phyloP scores from a whole-genome alignment of 805 yeast species.

The Kazachstania bromeliacearum region DNA sequence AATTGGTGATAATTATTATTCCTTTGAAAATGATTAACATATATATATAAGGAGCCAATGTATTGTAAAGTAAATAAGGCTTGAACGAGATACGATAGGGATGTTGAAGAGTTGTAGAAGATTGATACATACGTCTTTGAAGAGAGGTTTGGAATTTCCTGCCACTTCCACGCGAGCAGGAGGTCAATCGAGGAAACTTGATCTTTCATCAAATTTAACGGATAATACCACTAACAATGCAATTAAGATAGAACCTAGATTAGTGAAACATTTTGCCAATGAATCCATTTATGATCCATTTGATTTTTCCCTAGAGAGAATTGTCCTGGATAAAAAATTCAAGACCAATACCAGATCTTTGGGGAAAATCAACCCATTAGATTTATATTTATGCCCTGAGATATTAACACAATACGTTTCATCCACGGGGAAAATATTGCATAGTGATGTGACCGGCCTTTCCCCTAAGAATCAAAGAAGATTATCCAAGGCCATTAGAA shows the following conservation, averaged over 20 bases:
- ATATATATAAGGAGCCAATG: too few species aligned
- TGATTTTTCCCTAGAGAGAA: slow-evolving; percentile 59
- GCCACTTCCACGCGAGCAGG: too few species aligned
- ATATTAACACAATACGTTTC: slow-evolving; percentile 56
- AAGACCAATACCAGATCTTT: slow-evolving; percentile 10
- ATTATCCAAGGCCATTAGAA: slow-evolving; percentile 65
- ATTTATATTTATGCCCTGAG: slow-evolving; percentile 64
- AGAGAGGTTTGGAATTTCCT: too few species aligned
- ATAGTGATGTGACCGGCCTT: slow-evolving; percentile 63
- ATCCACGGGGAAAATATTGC: slow-evolving; percentile 66
- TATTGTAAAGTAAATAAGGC: too few species aligned
- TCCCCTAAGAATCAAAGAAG: slow-evolving; percentile 56
- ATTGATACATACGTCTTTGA: too few species aligned
- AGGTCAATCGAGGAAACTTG: background rate
- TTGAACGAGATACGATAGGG: too few species aligned
- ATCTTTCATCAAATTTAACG: background rate
- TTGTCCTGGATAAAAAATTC: slow-evolving; percentile 39
- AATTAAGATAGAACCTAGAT: slow-evolving; percentile 16
- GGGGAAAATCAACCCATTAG: slow-evolving; percentile 47
- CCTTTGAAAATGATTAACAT: too few species aligned
- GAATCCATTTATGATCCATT: slow-evolving; percentile 63
- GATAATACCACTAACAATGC: slow-evolving; percentile 1
- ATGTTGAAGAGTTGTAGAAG: too few species aligned
- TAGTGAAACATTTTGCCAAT: slow-evolving; percentile 33
- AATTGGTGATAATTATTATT: too few species aligned